Evolutionary conservation across 2,329 filamentous ascomycete genomes (phyloP).

Genomic region (Paecilomyces sp.): DNA sequence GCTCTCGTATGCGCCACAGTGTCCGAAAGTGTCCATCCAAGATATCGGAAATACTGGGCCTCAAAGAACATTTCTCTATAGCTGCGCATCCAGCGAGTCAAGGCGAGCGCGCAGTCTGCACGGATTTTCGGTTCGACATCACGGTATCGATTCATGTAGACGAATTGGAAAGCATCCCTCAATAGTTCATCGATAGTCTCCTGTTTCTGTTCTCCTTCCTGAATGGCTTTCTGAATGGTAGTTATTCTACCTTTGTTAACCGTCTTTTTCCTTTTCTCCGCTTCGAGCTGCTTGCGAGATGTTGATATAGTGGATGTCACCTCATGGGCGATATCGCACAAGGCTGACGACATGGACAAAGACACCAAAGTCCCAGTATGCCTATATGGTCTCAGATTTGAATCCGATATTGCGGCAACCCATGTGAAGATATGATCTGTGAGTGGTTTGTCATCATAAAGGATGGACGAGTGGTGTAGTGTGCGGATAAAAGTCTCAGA

Average conservation of each 20-base stretch:
- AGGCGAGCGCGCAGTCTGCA: slow-evolving; percentile 75
- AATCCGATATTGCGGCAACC: slow-evolving; percentile 86
- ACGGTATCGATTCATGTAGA: slow-evolving; percentile 93
- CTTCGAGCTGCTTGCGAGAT: slow-evolving; percentile 69
- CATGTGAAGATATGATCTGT: slow-evolving; percentile 86
- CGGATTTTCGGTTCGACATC: slow-evolving; percentile 88
- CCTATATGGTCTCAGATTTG: slow-evolving; percentile 77
- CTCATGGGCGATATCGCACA: slow-evolving; percentile 66
- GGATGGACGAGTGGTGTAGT: slow-evolving; percentile 70
- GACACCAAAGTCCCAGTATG: slow-evolving; percentile 88
- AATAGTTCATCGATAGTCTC: slow-evolving; percentile 65
- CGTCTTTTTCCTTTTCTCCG: slow-evolving; percentile 62
- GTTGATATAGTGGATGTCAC: slow-evolving; percentile 67
- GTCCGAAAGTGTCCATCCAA: slow-evolving; percentile 94
- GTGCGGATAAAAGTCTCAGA: slow-evolving; percentile 69
- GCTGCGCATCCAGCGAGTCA: slow-evolving; percentile 81
- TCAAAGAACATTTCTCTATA: slow-evolving; percentile 87
- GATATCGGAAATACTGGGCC: slow-evolving; percentile 80
- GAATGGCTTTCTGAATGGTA: slow-evolving; percentile 64
- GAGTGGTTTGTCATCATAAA: slow-evolving; percentile 70
- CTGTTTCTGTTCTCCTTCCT: slow-evolving; percentile 62
- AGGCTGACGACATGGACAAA: slow-evolving; percentile 67
- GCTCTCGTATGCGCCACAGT: slow-evolving; percentile 63
- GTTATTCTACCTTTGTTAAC: slow-evolving; percentile 73
- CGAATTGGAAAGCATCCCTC: slow-evolving; percentile 80